Evolutionary conservation across 805 yeast genomes (phyloP), one percentile per base, ranked within the genome.

Genomic region (Metschnikowia proteae): DNA sequence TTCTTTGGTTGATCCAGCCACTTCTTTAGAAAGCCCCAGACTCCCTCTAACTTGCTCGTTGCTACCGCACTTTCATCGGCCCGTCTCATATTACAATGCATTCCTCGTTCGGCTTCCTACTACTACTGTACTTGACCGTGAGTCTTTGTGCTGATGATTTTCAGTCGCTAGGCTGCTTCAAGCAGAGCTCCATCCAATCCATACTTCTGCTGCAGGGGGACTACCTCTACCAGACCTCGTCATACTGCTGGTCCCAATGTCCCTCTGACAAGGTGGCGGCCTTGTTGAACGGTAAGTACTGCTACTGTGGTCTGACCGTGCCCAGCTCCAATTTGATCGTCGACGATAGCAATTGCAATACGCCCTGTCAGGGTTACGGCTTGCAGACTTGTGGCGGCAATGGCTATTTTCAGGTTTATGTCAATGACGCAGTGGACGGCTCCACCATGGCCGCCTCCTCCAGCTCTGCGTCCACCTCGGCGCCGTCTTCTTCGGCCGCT

Each of bases 301-400:
- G 96, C 64, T 85, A 77, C 59, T 87, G 96, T 64, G 92, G 92
- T 27, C 67, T 75, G 57, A 52, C 68, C 1, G 60, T 72, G 3
- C 73, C 81, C 3, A 47, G 64, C 6, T 29, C 52, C 23, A 39
- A 51, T 17, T 42, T 52, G 30, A 13, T 52, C 36, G 57, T 51
- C 17, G 49, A 45, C 29, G 38, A 43, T 38, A 39, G 50, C 40
- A 58, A 59, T 30, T 63, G 67, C 47, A 50, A 60, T 37, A 50
- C 52, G 26, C 45, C 54, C 3, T 88, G 96, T 65, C 63, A 60
- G 22, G 95, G 89, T n/a, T 88, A 76, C 65, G 78, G 80, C 7
- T 38, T 55, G 3, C 85, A 84, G 47, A 67, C 52, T 7, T 88
- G 96, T 65, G 86, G 86, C 30, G 68, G 75, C 23, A 57, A 62